Conservation (phyloP, 2,329 filamentous ascomycete species). For the Ophiognomonia clavigignenti-juglandacearum region DNA sequence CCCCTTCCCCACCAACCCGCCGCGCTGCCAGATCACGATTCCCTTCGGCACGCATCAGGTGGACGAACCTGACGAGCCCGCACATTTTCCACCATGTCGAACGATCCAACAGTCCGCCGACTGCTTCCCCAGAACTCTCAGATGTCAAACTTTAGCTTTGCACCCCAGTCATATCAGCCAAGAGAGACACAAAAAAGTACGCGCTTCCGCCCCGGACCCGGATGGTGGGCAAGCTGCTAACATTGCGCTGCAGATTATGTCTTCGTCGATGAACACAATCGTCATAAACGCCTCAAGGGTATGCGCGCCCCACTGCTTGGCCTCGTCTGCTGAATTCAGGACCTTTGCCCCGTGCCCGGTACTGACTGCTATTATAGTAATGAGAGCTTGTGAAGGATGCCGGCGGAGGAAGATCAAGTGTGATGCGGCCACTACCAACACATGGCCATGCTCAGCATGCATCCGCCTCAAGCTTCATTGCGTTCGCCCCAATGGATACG, state of each 20-base stretch:
- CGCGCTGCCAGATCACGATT: not conserved
- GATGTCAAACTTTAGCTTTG: slow-evolving; percentile 74
- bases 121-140: slow-evolving; percentile 62
- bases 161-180: slow-evolving; percentile 55
- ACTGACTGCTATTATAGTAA: slow-evolving; percentile 53
- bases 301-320: slow-evolving; percentile 23
- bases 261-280: slow-evolving; percentile 97
- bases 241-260: slow-evolving; percentile 71
- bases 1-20: not conserved
- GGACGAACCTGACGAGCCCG: not conserved
- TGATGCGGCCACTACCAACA: slow-evolving; percentile 93
- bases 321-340: not conserved
- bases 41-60: not conserved
- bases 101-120: slow-evolving; percentile 56
- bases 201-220: slow-evolving; percentile 31
- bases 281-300: slow-evolving; percentile 95
- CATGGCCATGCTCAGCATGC: slow-evolving; percentile 95
- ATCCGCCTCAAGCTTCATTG: slow-evolving; percentile 89
- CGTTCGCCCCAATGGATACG: slow-evolving; percentile 80
- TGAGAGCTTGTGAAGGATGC: slow-evolving; percentile 96
- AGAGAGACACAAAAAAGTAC: slow-evolving; percentile 79
- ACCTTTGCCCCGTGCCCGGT: not conserved
- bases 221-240: slow-evolving; percentile 24
- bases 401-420: slow-evolving; percentile 96
- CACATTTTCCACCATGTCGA: slow-evolving; percentile 45